Base-by-base conservation (phyloP, 192 early-diverging fungal genomes). In the Backusella westeae region DNA sequence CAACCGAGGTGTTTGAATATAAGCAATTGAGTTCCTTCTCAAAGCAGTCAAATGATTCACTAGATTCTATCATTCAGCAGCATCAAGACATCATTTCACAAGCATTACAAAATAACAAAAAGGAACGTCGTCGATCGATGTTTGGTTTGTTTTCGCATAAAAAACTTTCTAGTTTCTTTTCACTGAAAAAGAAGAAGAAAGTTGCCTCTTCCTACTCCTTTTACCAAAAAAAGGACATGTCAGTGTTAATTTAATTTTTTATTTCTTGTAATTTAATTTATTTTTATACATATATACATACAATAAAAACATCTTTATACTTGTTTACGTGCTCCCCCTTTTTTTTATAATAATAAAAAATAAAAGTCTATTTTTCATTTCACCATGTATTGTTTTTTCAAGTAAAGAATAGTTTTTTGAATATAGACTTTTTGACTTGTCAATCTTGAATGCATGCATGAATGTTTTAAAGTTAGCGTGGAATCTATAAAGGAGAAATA, bases 241-340 rank as follows among this genome's bases (percentile, higher is more conserved):
- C 56, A 63, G 56, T 29, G 56, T 26, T 63, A 63, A 49, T 19
- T 49, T 49, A 49, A 49, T 26, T 63, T 29, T 39, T 44, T 44
- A 44, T 44, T 63, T 63, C 56, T 63, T 63, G 56, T 63, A 63
- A 49, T 63, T 29, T 26, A 63, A 63, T 29, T 63, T 59, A 59
- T 59, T 59, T 63, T 17, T 44, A 63, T 21, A 59, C 1, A 26
- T 26, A 59, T 26, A 59, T 56, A 59, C 26, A 59, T 59, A 59
- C 26, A 59, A 49, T 49, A 49, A 44, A 32, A 49, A 49, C 46
- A 19, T 49, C 46, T 49, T 59, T 59, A 59, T 59, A 59, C 9
- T 59, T 59, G 23, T 14, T 23, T 59, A 23, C 23, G 26, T 59
- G 21, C 10, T 26, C 23, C 21, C 56, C 12, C 12, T 63, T 8